Percentiles rank a stretch among this genome's conserved stretches.
Evolutionary conservation across 371 early-diverging fungal genomes (phyloP).

Genomic region (Circinella umbellata): DNA sequence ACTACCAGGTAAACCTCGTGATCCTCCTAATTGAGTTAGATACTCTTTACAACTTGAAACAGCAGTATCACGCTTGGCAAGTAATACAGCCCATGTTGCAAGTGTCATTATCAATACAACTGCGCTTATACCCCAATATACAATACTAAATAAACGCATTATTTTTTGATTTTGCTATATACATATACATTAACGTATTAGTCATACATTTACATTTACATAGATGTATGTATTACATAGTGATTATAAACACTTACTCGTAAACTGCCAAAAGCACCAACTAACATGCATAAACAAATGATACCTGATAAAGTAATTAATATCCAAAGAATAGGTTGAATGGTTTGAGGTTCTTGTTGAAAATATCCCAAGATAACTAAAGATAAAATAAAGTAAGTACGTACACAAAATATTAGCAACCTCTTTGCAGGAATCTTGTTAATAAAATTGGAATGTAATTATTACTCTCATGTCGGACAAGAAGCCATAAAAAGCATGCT

Average conservation of each 20-base stretch:
- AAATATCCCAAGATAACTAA: slow-evolving; percentile 7
- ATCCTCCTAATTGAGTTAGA: not conserved
- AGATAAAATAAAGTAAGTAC: not conserved
- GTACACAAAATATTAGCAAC: not conserved
- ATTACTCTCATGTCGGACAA: slow-evolving; percentile 12
- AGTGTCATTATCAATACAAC: slow-evolving; percentile 9
- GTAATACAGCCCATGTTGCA: slow-evolving; percentile 8
- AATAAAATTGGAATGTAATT: not conserved
- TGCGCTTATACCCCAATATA: not conserved
- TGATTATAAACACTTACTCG: not conserved
- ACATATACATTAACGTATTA: not conserved
- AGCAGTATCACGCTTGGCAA: not conserved
- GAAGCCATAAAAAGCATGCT: slow-evolving; percentile 6
- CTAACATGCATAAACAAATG: not conserved
- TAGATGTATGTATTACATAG: not conserved
- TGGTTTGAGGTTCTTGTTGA: not conserved
- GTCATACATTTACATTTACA: not conserved
- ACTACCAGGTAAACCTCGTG: slow-evolving; percentile 1
- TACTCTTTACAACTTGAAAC: slow-evolving; percentile 6
- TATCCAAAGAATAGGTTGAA: slow-evolving; percentile 4
- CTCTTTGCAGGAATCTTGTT: not conserved
- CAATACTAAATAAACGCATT: not conserved
- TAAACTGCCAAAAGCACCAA: not conserved
- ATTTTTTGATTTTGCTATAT: not conserved
- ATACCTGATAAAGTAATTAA: slow-evolving; percentile 4